phyloP scores from a whole-genome alignment of 2,329 filamentous ascomycete genomes.

The Blastomyces gilchristii region DNA sequence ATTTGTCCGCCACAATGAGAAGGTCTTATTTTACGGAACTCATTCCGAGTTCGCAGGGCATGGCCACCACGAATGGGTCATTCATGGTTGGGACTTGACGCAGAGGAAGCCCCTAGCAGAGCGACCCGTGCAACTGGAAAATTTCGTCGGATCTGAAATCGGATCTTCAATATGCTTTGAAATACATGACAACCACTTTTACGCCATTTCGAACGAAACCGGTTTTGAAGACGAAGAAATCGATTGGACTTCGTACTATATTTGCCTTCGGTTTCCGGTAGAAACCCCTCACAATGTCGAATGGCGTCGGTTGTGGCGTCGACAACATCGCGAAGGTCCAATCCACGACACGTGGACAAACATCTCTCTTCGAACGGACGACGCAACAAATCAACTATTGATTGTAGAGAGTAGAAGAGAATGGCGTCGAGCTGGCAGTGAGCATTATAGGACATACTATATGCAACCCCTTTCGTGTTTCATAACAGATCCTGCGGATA shows the following conservation, averaged over 20 bases:
- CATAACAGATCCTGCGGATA: constrained; percentile 15
- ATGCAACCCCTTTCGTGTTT: constrained; percentile 32
- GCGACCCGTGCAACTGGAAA: constrained; percentile 43
- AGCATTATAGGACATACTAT: constrained; percentile 57
- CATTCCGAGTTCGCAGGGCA: constrained; percentile 46
- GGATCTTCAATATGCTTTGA: constrained; percentile 62
- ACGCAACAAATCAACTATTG: constrained; percentile 46
- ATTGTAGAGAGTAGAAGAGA: constrained; percentile 62
- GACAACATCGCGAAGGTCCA: constrained; percentile 58
- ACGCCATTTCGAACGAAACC: constrained; percentile 58
- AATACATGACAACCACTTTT: constrained; percentile 55
- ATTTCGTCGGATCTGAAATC: constrained; percentile 54
- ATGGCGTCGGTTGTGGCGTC: constrained; percentile 50
- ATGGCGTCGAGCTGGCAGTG: constrained; percentile 49
- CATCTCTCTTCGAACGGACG: constrained; percentile 52
- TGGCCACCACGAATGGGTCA: constrained; percentile 52
- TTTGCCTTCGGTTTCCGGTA: constrained; percentile 54
- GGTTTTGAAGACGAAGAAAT: constrained; percentile 52
- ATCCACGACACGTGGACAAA: constrained; percentile 67
- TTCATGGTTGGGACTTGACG: constrained; percentile 45
- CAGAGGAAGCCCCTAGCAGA: constrained; percentile 32
- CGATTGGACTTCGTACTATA: constrained; percentile 60
- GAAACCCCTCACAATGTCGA: constrained; percentile 36
- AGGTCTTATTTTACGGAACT: constrained; percentile 57
- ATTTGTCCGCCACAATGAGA: constrained; percentile 55